A percentile compares a stretch with the other conserved stretches of the same genome.
These are phyloP conservation scores for Backusella tarrabulga DNA, from an alignment of 192 early-diverging fungal genomes.

Conservation along the genomic window DNA sequence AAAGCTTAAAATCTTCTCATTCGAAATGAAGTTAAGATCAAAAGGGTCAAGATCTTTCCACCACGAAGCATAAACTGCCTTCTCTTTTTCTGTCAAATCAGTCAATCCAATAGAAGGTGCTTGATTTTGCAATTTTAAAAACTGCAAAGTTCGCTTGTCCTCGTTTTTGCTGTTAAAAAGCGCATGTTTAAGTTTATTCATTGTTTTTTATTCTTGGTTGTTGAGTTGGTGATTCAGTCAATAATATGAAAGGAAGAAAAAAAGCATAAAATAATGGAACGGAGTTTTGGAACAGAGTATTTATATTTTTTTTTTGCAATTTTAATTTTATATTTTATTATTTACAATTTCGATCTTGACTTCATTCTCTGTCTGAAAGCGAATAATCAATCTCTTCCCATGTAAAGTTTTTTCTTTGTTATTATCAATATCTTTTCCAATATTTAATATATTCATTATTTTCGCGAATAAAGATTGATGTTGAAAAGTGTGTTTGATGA, in stretches of 20 bases:
- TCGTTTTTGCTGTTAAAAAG: conserved; percentile 10
- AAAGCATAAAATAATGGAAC: neutral
- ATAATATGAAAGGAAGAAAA: neutral
- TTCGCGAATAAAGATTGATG: neutral
- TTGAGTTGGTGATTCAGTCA: neutral
- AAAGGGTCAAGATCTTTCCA: conserved; percentile 41
- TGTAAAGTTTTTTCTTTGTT: neutral
- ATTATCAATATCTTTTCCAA: neutral
- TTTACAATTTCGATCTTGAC: neutral
- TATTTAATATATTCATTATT: neutral
- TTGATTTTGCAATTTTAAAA: conserved; percentile 16
- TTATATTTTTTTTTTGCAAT: neutral
- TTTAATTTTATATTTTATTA: neutral
- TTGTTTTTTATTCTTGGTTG: neutral
- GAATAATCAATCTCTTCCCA: neutral
- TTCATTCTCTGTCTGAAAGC: neutral
- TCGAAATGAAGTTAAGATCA: conserved; percentile 16
- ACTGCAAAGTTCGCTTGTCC: conserved; percentile 20
- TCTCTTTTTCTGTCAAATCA: conserved; percentile 19
- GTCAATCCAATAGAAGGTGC: neutral
- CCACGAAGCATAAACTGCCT: conserved; percentile 23
- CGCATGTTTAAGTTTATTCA: conserved; percentile 17
- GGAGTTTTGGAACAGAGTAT: conserved; percentile 1
- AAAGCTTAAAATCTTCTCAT: conserved; percentile 23
- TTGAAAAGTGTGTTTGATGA: neutral